These are phyloP conservation scores for Tetramitus jugosus DNA, from an alignment of 208 protist genomes.

Conservation along the genomic window DNA sequence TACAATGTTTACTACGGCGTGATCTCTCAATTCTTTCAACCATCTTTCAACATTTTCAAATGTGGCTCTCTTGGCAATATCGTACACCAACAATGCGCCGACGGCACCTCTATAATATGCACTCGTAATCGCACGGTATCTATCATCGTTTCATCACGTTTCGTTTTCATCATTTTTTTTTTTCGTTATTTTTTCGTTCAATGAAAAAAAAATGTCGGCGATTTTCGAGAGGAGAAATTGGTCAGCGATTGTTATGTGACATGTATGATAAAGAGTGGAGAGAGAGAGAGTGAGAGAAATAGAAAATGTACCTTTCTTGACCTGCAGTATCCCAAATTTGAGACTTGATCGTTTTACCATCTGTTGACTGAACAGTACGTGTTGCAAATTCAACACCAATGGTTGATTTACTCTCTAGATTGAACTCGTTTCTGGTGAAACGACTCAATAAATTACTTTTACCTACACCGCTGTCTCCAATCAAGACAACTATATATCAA, in stretches of 20 bases:
- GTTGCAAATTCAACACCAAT: constrained; percentile 40
- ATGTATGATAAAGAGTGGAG: too few relatives aligned
- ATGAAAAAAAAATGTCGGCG: not conserved
- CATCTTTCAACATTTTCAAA: constrained; percentile 95
- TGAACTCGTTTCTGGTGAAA: constrained; percentile 25
- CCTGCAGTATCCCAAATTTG: constrained; percentile 48
- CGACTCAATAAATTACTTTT: constrained; percentile 23
- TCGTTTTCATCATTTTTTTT: not conserved
- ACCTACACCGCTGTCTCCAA: constrained; percentile 31
- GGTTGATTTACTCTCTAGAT: constrained; percentile 35
- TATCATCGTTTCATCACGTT: too few relatives aligned
- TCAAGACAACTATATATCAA: constrained; percentile 29
- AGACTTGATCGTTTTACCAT: constrained; percentile 77
- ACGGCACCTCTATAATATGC: constrained; percentile 94
- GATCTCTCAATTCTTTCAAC: constrained; percentile 94
- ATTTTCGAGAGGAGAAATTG: not conserved
- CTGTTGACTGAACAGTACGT: not conserved
- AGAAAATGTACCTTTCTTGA: too few relatives aligned
- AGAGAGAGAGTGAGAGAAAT: too few relatives aligned
- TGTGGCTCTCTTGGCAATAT: constrained; percentile 91
- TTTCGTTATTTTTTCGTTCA: not conserved
- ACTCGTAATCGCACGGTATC: constrained; percentile 50
- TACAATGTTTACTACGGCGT: constrained; percentile 88
- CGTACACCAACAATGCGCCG: constrained; percentile 96
- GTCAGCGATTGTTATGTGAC: too few relatives aligned